These are phyloP conservation scores for Leptographium wingfieldii DNA, from an alignment of 2,329 filamentous ascomycete genomes.

Conservation along the genomic window DNA sequence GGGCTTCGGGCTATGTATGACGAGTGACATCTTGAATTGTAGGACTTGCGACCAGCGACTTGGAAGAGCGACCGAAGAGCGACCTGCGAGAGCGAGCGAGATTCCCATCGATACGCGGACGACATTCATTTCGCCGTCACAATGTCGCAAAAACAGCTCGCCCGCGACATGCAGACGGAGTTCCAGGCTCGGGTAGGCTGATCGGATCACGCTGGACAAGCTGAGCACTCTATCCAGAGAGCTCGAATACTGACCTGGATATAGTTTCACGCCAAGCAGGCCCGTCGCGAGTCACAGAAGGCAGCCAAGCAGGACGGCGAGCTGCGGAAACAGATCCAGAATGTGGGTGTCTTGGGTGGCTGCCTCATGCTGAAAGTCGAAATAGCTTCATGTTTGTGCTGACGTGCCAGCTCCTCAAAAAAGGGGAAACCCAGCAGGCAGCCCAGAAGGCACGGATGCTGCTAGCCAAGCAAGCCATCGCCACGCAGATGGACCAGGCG, in stretches of 20 bases:
- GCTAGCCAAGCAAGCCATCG: conserved; percentile 47
- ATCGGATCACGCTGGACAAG: background rate
- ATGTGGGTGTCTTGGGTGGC: conserved; percentile 17
- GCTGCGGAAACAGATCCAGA: conserved; percentile 51
- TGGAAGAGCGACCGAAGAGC: too few species aligned
- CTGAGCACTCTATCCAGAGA: background rate
- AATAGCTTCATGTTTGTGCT: too few species aligned
- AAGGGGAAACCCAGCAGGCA: conserved; percentile 50
- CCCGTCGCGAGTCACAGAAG: conserved; percentile 47
- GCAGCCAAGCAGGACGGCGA: conserved; percentile 48
- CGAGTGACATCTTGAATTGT: too few species aligned
- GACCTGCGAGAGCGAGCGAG: too few species aligned
- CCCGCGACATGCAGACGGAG: conserved; percentile 50
- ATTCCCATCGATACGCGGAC: too few species aligned
- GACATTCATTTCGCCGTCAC: conserved; percentile 11
- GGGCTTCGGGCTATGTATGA: too few species aligned
- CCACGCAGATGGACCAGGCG: conserved; percentile 51
- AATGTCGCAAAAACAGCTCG: conserved; percentile 47
- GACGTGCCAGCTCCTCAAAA: conserved; percentile 36
- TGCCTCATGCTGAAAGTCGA: too few species aligned
- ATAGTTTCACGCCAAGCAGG: conserved; percentile 49
- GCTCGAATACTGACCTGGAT: background rate
- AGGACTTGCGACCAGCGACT: too few species aligned
- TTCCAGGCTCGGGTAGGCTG: conserved; percentile 41
- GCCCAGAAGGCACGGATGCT: conserved; percentile 52